Conservation (phyloP, 1,284 basidiomycete species). For the Peniophora sp. region DNA sequence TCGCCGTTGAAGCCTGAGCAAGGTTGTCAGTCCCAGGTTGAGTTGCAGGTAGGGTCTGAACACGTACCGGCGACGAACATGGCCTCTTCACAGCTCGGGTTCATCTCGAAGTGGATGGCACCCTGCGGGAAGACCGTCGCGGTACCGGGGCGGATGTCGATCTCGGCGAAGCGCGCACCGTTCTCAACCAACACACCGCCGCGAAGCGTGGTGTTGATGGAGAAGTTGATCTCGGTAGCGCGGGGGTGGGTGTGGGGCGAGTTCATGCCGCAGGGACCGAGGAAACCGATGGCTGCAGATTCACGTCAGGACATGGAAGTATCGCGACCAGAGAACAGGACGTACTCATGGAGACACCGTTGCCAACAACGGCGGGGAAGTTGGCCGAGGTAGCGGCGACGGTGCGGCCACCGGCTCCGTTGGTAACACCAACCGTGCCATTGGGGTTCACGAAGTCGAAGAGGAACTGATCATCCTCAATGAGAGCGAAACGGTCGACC, state of each 20-base stretch:
- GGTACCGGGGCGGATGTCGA: slow-evolving; percentile 21
- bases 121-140: slow-evolving; percentile 28
- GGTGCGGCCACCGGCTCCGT: slow-evolving; percentile 11
- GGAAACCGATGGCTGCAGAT: slow-evolving; percentile 9
- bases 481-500: slow-evolving; percentile 1
- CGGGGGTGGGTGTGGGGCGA: slow-evolving; percentile 24
- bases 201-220: slow-evolving; percentile 24
- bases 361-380: slow-evolving; percentile 14
- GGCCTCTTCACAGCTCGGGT: slow-evolving; percentile 19
- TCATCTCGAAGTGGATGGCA: slow-evolving; percentile 28
- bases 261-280: slow-evolving; percentile 21
- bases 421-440: slow-evolving; percentile 3
- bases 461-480: slow-evolving; percentile 8
- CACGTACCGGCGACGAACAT: slow-evolving; percentile 6
- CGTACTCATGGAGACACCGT: slow-evolving; percentile 12
- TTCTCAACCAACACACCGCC: slow-evolving; percentile 28
- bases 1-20: neutral
- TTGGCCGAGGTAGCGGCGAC: slow-evolving; percentile 10
- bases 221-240: slow-evolving; percentile 22
- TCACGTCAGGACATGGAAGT: neutral
- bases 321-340: neutral
- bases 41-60: too few relatives aligned
- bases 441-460: slow-evolving; percentile 13
- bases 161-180: slow-evolving; percentile 25
- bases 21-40: too few relatives aligned